Evolutionary conservation across 257 asterid species (phyloP).

Genomic region (Penstemon davidsonii): DNA sequence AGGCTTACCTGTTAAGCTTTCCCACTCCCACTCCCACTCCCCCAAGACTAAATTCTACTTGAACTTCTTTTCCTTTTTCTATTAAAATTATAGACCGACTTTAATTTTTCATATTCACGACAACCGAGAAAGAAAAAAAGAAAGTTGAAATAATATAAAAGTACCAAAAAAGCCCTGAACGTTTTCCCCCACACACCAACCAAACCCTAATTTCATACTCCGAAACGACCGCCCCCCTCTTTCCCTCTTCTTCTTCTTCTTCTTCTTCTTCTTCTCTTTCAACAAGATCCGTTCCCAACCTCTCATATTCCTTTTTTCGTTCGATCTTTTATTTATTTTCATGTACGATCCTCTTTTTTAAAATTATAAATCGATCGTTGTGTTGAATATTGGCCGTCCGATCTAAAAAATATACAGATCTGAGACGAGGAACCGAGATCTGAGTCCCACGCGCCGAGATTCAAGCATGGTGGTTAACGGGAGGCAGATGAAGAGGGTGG

Average conservation of each 20-base stretch:
- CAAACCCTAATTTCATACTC: constrained; percentile 46
- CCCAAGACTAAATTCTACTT: no score
- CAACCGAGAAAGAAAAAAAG: constrained; percentile 22
- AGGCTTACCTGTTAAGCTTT: no score
- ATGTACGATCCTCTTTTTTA: not conserved
- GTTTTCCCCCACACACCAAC: constrained; percentile 6
- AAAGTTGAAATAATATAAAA: constrained; percentile 31
- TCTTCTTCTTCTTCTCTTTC: constrained; percentile 14
- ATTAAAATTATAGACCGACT: constrained; percentile 26
- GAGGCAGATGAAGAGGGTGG: constrained; percentile 56
- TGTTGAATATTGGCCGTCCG: constrained; percentile 35
- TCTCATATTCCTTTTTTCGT: not conserved
- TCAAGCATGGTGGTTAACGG: constrained; percentile 68
- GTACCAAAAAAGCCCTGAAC: constrained; percentile 50
- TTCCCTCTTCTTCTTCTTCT: constrained; percentile 23
- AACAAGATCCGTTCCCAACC: not conserved
- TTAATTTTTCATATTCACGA: constrained; percentile 24
- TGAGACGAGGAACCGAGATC: constrained; percentile 31
- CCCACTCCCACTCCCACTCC: no score
- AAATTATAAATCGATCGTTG: no score
- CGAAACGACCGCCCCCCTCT: constrained; percentile 36
- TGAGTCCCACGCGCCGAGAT: constrained; percentile 47
- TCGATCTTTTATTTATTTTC: not conserved
- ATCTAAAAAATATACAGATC: constrained; percentile 37
- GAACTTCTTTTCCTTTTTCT: no score